Evolutionary conservation across 352 stramenopile species (phyloP), one percentile per base, ranked within the genome.

Genomic region (Elongisporangium anandrum): DNA sequence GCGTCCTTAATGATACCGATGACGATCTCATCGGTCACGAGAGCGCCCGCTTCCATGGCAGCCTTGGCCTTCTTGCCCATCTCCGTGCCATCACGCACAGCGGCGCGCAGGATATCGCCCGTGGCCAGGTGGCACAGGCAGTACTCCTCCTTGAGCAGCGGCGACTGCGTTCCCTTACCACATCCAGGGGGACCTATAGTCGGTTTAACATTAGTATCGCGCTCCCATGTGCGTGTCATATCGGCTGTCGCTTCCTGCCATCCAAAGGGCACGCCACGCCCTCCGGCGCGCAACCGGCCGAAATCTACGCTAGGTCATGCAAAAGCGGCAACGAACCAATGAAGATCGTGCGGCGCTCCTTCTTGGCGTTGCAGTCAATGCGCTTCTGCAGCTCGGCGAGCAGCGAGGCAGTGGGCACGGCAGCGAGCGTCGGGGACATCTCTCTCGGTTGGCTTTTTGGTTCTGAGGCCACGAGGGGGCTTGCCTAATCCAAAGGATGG

Each of bases 1-100:
- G 97, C 95, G 66, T 99, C 97, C 65, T 97, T 95, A 69, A 99
- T 99, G 77, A 99, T 99, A 49, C 97, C 97, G 47, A 99, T 97
- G 23, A 99, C 97, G 68, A 99, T 98, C 66, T 99, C 98, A 72
- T 99, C 98, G 39, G 87, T 90, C 48, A 98, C 94, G 51, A 98
- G 90, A 26, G 77, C 73, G 39, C 88, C 95, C 34, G 95, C 88
- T 64, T 99, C 97, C 97, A 99, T 99, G 56, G 98, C 88, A n/a
- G 86, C 91, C 70, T 98, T 97, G 51, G 97, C 97, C 82, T 99
- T 97, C 67, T 97, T 95, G 51, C 97, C 97, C 70, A 99, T 97
- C 23, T 99, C 95, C 7, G 97, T 99, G 69, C 97, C 96, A 16
- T 90, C 90, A 19, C 87, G 74, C 41, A 99, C 97, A 45, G 97